Conservation (phyloP, 2,329 filamentous ascomycete species). For the Sordariomycetes sp. region DNA sequence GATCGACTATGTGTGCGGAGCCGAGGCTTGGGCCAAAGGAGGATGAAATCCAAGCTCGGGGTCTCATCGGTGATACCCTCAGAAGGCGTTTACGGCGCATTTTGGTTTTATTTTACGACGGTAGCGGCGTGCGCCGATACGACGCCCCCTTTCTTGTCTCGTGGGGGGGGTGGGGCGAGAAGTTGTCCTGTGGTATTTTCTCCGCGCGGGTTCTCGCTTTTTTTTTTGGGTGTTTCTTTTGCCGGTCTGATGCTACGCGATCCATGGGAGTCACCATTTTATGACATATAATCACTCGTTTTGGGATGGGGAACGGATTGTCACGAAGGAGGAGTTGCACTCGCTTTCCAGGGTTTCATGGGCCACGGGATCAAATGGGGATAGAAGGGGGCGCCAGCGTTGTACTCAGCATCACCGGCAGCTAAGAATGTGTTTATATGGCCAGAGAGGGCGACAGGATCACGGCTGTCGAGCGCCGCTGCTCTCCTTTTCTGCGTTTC, state of each 20-base stretch:
- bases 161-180: neutral
- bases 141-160: neutral
- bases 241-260: neutral
- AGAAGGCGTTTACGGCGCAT: neutral
- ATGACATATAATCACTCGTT: neutral
- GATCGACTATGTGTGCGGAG: neutral
- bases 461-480: neutral
- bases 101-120: neutral
- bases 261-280: neutral
- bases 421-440: neutral
- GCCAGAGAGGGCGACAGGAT: neutral
- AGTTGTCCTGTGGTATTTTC: neutral
- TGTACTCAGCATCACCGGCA: neutral
- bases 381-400: neutral
- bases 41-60: neutral
- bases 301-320: neutral
- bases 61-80: neutral
- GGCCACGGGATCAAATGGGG: neutral
- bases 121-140: neutral
- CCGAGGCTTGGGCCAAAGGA: neutral
- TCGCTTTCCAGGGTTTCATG: neutral
- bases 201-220: neutral
- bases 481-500: neutral
- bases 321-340: neutral
- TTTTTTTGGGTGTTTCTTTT: too few relatives aligned